These are phyloP conservation scores for Lomentospora prolificans DNA, from an alignment of 2,329 filamentous ascomycete genomes.

Conservation along the genomic window DNA sequence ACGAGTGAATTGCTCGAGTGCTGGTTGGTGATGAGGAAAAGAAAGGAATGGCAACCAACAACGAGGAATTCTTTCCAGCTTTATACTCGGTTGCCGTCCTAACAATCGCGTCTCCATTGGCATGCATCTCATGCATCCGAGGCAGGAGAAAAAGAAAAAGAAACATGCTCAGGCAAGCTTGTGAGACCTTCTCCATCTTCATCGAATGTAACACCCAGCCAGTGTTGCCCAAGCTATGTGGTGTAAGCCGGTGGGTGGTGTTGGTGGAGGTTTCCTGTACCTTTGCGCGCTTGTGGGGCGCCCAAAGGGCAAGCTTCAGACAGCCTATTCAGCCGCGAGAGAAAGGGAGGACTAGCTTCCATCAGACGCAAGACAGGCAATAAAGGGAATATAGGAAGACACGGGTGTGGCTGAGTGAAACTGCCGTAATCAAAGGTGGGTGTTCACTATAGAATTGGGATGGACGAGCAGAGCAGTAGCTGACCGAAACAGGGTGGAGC, in stretches of 20 bases:
- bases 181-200: constrained; percentile 2
- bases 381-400: too few relatives aligned
- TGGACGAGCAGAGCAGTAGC: background rate
- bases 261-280: too few relatives aligned
- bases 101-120: too few relatives aligned
- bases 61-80: background rate
- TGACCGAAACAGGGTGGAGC: background rate
- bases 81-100: background rate
- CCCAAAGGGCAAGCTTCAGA: too few relatives aligned
- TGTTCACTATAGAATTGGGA: background rate
- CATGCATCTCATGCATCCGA: too few relatives aligned
- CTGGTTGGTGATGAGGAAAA: background rate
- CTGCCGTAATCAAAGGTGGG: background rate
- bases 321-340: too few relatives aligned
- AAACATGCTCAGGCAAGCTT: background rate
- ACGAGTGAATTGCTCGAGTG: constrained; percentile 1
- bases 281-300: too few relatives aligned
- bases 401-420: too few relatives aligned
- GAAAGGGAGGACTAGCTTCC: too few relatives aligned
- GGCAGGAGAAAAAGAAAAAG: background rate
- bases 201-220: background rate
- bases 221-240: background rate
- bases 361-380: too few relatives aligned
- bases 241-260: too few relatives aligned
- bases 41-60: background rate